Percentiles rank a stretch among this genome's conserved stretches.
phyloP scores from a whole-genome alignment of 208 protist species.

The Acanthamoeba healyi region DNA sequence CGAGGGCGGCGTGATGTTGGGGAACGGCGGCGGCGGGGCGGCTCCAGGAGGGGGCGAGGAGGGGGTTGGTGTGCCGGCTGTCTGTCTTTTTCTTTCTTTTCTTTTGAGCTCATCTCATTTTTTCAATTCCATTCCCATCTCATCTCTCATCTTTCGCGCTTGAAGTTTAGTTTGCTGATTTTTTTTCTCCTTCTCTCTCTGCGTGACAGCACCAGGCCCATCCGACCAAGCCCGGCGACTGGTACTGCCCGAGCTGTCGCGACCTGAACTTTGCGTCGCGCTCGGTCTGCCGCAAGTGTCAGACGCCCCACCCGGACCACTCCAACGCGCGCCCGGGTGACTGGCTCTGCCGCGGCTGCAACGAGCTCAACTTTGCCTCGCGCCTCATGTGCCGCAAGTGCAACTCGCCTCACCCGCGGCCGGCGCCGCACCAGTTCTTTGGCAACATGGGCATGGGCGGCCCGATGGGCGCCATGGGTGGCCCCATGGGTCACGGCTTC shows the following conservation, averaged over 20 bases:
- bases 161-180: no score
- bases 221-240: constrained; percentile 50
- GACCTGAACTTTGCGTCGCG: constrained; percentile 66
- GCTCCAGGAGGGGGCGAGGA: constrained; percentile 41
- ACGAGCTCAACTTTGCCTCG: constrained; percentile 67
- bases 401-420: constrained; percentile 54
- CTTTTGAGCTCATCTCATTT: no score
- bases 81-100: neutral
- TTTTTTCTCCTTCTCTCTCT: neutral
- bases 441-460: constrained; percentile 6
- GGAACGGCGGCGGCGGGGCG: constrained; percentile 12
- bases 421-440: constrained; percentile 20
- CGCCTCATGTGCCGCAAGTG: constrained; percentile 67
- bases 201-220: neutral
- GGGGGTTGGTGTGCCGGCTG: constrained; percentile 38
- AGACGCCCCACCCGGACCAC: constrained; percentile 45
- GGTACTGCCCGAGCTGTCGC: constrained; percentile 58
- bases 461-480: neutral
- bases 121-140: neutral
- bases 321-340: constrained; percentile 46
- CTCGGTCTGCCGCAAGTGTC: constrained; percentile 47
- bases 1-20: constrained; percentile 40
- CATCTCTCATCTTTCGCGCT: neutral
- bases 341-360: constrained; percentile 60
- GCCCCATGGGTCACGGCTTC: constrained; percentile 49